Evolutionary conservation across 352 stramenopile species (phyloP).

Genomic region (Phytophthora agathidicida): DNA sequence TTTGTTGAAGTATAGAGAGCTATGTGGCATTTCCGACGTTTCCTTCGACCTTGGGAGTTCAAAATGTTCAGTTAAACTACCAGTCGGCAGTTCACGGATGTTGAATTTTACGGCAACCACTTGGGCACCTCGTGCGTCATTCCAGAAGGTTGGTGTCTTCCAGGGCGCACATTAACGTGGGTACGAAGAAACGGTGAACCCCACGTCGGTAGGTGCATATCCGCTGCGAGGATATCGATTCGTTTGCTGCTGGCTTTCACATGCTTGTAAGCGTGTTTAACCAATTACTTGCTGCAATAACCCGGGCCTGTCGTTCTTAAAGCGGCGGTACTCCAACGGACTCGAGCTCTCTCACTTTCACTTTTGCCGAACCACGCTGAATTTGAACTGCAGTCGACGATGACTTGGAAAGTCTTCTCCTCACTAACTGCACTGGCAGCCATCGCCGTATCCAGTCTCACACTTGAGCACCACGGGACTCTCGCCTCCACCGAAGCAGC

Average conservation of each 20-base stretch:
- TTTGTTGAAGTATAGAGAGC: no score
- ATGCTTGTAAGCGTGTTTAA: no score
- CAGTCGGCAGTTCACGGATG: slow-evolving; percentile 44
- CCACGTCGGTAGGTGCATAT: no score
- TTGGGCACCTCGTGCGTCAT: slow-evolving; percentile 1
- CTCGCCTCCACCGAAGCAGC: slow-evolving; percentile 1
- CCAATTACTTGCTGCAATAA: neutral
- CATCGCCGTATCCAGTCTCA: neutral
- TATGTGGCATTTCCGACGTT: neutral
- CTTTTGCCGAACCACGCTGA: neutral
- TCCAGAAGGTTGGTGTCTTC: no score
- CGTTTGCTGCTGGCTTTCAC: no score
- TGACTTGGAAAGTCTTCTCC: neutral
- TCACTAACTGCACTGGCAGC: neutral
- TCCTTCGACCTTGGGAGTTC: slow-evolving; percentile 13
- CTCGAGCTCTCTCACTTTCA: slow-evolving; percentile 4
- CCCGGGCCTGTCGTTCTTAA: neutral
- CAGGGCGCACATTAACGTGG: no score
- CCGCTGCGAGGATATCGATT: no score
- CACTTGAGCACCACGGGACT: neutral
- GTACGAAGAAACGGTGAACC: no score
- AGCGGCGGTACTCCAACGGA: no score
- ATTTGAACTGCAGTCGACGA: neutral
- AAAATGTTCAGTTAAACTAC: no score
- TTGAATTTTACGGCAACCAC: slow-evolving; percentile 19